These are phyloP conservation scores for Penicillium aurantiogriseum DNA, from an alignment of 2,329 filamentous ascomycete species.

Conservation along the genomic window DNA sequence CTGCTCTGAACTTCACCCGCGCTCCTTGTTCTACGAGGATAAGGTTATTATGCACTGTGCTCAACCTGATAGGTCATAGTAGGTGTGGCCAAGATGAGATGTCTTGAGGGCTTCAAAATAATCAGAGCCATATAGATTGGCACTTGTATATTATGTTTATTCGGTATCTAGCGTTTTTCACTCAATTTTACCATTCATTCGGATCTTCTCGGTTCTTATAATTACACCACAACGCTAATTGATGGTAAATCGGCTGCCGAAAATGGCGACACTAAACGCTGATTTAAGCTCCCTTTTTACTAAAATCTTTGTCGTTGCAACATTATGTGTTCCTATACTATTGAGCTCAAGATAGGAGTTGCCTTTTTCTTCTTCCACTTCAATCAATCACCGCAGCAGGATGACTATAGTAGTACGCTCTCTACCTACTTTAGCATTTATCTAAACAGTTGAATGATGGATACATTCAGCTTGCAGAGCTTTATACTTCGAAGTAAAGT, in stretches of 20 bases:
- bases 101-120: background rate
- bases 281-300: background rate
- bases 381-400: too few relatives aligned
- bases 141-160: constrained; percentile 2
- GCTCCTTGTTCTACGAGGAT: background rate
- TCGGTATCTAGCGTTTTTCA: background rate
- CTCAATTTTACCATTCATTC: background rate
- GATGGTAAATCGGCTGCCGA: background rate
- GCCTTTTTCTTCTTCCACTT: too few relatives aligned
- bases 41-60: background rate
- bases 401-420: too few relatives aligned
- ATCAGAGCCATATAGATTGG: background rate
- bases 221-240: background rate
- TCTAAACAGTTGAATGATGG: too few relatives aligned
- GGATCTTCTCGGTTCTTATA: background rate
- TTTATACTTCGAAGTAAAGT: too few relatives aligned
- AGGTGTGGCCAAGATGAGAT: background rate
- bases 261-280: background rate
- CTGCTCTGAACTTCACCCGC: background rate
- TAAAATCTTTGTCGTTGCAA: background rate
- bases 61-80: background rate
- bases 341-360: too few relatives aligned
- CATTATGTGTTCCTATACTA: background rate
- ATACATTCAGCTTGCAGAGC: too few relatives aligned
- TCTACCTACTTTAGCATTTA: too few relatives aligned